Base-by-base conservation (phyloP, 345 rosid genomes). In the Noccaea bulbosa region DNA sequence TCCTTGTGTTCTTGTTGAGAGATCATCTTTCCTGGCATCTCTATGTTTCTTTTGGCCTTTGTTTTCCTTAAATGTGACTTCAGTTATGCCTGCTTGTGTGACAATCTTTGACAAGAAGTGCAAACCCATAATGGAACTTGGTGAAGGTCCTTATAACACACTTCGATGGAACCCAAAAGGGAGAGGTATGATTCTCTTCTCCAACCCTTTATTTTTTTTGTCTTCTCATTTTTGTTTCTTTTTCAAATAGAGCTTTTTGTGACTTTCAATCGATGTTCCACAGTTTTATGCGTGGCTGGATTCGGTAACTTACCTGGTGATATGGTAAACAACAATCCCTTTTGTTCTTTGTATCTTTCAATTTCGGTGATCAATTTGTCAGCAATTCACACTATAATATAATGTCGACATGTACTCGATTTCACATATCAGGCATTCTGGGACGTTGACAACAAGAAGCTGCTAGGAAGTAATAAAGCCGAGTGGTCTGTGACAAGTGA, bases 241-340 rank as follows among this genome's bases (percentile, higher is more conserved):
- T 46, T 59, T 3, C 20, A 12, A 39, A 53, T 11, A 56, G 38
- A 24, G 33, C 5, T 50, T 15, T 74, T 24, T 68, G 67, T 80
- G 62, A 67, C 81, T 90, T 83, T 82, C 68, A 82, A 63, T 66
- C 62, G 8, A 43, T 78, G 69, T 41, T 78, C 33, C 44, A 32
- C 81, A 91, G 98, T 87, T 80, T 45, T 93, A 51, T 93, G 97
- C 48, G 77, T 93, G 75, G 97, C 98, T 79, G 98, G 98, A 70
- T 93, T 93, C 73, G 98, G 98, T 11, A 93, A 93, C 82, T 83
- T 93, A 64, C 98, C 98, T 46, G 98, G 98, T 76, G 92, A 93
- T 76, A 89, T 93, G 98, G 98, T 93, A 83, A 44, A 77, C 65
- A 35, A 8, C 22, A 0, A 62, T 22, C 39, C 61, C 60, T 62